Conservation (phyloP, 2,329 filamentous ascomycete species). For the Ambrosiella cleistominuta region DNA sequence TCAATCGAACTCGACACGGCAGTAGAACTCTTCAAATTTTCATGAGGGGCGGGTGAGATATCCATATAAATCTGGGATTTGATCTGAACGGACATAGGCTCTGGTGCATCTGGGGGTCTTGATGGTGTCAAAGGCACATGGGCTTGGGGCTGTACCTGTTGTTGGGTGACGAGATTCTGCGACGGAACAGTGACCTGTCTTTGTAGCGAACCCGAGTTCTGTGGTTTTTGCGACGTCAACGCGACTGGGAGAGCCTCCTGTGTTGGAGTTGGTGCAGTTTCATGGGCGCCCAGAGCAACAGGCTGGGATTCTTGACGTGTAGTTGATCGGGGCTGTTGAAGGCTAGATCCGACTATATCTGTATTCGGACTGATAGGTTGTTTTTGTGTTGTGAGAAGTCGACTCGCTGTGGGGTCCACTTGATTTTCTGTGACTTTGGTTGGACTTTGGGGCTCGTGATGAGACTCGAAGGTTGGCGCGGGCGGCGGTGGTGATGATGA, state of each 20-base stretch:
- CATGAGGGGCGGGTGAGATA: background rate
- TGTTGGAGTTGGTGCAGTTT: background rate
- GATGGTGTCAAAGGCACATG: conserved; percentile 2
- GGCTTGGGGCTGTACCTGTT: conserved; percentile 5
- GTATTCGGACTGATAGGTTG: background rate
- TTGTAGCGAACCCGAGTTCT: background rate
- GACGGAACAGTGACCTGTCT: background rate
- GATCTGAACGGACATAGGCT: background rate
- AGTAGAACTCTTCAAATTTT: background rate
- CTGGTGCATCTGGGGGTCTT: background rate
- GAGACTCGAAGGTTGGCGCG: conserved; percentile 67
- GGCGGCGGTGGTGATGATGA: conserved; percentile 81
- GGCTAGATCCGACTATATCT: too few relatives aligned
- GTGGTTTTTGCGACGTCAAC: background rate
- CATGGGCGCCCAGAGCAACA: too few relatives aligned
- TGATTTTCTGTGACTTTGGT: conserved; percentile 22
- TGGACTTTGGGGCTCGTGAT: conserved; percentile 67
- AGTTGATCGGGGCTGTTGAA: too few relatives aligned
- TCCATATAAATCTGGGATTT: background rate
- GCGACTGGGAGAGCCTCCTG: background rate
- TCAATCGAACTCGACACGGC: background rate
- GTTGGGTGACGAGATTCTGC: conserved; percentile 2
- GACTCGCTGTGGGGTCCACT: background rate
- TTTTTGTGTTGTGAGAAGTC: background rate
- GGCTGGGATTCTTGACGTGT: too few relatives aligned